Evolutionary conservation across 2,329 filamentous ascomycete genomes (phyloP), one percentile per base, ranked within the genome.

Genomic region (Pseudogymnoascus sp.): DNA sequence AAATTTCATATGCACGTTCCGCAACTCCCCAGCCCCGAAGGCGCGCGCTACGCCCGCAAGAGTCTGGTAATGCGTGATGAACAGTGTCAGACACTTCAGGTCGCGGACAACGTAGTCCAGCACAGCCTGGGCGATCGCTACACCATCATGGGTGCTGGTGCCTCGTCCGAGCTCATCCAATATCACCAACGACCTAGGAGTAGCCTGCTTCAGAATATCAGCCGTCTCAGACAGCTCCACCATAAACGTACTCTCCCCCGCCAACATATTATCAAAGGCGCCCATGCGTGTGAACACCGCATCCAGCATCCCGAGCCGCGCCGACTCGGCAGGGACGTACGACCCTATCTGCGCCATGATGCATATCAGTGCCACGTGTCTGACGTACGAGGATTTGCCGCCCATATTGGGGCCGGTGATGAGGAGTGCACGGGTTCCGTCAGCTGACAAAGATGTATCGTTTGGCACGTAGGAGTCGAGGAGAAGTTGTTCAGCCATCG

Each of bases 391-490:
- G n/a, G 91, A 96, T 74, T 99, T 99, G 64, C 95, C 95, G 71
- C 95, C 95, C 95, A 99, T 99, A 78, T 99, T 99, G 31, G 95
- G 95, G 0, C 95, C 95, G 0, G 95, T 99, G 70, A 99, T 88
- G 63, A 97, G 87, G 0, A 74, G 68, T 10, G 72, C 71, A 39
- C 71, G 69, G 2, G 69, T 97, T 5, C 90, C 83, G 0, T 86
- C 83, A 2, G 86, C 83, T n/a, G 85, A 82, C 57, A 97, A 83
- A 1, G 83, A 78, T 10, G 91, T 89, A 70, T 89, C 85, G 76
- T 99, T 99, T 57, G 95, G 93, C 64, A 99, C 96, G 76, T 97
- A 99, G 61, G 86, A 82, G 68, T 90, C 86, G 3, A 93, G 83
- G 5, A 97, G 83, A 10, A 93, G 85, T 72, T 96, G 92, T 74